Base-by-base conservation (phyloP, 1,284 basidiomycete genomes). In the Kwoniella shivajii region DNA sequence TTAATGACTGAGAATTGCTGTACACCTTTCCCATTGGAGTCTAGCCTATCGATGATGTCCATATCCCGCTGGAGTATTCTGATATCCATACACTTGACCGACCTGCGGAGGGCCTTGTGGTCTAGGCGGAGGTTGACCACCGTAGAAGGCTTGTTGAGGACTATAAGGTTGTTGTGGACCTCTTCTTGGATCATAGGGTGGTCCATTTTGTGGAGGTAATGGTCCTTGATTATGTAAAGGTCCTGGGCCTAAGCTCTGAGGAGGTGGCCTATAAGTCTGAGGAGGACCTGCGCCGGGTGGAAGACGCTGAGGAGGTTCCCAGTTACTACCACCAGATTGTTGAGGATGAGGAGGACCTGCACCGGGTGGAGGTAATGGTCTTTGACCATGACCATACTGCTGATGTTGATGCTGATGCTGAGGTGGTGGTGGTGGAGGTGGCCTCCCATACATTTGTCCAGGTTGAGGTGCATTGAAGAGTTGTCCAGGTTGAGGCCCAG, bases 401-500 rank as follows among this genome's bases (percentile, higher is more conserved):
- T n/a, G n/a, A n/a, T n/a, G n/a, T n/a, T n/a, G n/a, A n/a, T n/a
- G n/a, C 30, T 36, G 36, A 20, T 43, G 33, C 20, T 30, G 42
- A 24, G 50, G 46, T 13, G 47, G 49, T 24, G 48, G 57, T 16
- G 46, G 51, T 39, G 41, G 54, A 27, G 50, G 54, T 0, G 74
- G 74, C 57, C 76, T 73, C 37, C 74, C 73, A 62, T 75, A 78
- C 4, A 77, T 65, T 60, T 78, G 75, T 9, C 76, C 77, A 2
- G 77, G 75, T 59, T 77, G 75, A n/a, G 75, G 66, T 13, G 38
- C 58, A 38, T 18, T 56, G 53, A 50, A 64, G 13, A 47, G 46
- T 45, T 63, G 65, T 4, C 43, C 64, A 34, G 50, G 64, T 43
- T 63, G 66, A 18, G 49, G 64, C 36, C 52, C 64, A 11, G 55